Evolutionary conservation across 1,284 basidiomycete species (phyloP).

Genomic region (Pseudozyma thailandica): DNA sequence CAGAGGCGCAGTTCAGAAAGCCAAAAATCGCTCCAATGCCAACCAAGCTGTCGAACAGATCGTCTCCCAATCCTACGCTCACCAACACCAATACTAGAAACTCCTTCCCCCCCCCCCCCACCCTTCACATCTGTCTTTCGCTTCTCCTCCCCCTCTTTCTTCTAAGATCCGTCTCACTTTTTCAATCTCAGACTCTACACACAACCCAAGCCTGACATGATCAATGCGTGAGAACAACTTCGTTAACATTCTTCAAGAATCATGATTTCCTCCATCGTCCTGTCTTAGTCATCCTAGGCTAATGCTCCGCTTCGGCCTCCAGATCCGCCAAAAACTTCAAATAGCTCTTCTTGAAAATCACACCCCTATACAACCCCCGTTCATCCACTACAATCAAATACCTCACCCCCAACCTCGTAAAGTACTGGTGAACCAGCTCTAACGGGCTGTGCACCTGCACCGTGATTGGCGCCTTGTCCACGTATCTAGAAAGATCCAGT

Average conservation of each 20-base stretch:
- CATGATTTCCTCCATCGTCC: too few species aligned
- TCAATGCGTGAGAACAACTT: not conserved
- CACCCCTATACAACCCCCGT: constrained; percentile 84
- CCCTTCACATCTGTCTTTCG: not conserved
- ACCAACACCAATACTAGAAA: not conserved
- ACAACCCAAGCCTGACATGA: too few species aligned
- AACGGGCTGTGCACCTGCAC: constrained; percentile 84
- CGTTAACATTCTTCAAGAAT: too few species aligned
- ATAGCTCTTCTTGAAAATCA: constrained; percentile 86
- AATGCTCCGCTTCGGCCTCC: constrained; percentile 20
- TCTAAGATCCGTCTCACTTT: not conserved
- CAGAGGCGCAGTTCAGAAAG: constrained; percentile 4
- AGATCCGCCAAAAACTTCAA: constrained; percentile 44
- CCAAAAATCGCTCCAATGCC: constrained; percentile 16
- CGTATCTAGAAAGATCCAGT: constrained; percentile 86
- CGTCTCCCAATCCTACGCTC: constrained; percentile 25
- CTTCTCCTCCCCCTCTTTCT: not conserved
- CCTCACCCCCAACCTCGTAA: constrained; percentile 55
- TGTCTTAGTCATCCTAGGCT: not conserved
- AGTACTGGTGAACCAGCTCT: constrained; percentile 82
- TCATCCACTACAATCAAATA: constrained; percentile 78
- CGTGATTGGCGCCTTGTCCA: constrained; percentile 88
- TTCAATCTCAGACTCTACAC: not conserved
- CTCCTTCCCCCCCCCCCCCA: not conserved
- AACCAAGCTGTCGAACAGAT: constrained; percentile 23